Conservation (phyloP, 352 stramenopile species). For the Phytophthora chlamydospora region DNA sequence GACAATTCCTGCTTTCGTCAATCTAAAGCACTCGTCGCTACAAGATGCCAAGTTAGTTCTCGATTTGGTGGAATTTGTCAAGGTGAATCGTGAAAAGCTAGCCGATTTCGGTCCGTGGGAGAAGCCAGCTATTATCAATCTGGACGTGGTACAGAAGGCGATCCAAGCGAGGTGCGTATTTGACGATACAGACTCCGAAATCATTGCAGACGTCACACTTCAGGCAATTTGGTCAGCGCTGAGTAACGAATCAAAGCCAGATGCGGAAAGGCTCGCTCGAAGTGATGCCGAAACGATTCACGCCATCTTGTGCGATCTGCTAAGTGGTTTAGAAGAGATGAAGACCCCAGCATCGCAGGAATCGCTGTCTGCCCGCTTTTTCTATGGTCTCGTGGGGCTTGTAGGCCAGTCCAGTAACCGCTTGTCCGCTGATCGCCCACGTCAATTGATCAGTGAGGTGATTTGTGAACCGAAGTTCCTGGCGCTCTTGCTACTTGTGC, state of each 20-base stretch:
- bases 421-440: slow-evolving; percentile 9
- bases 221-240: slow-evolving; percentile 34
- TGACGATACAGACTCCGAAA: slow-evolving; percentile 20
- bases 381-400: slow-evolving; percentile 27
- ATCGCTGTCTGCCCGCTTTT: slow-evolving; percentile 24
- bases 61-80: slow-evolving; percentile 38
- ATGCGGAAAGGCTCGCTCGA: slow-evolving; percentile 3
- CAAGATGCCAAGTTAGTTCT: slow-evolving; percentile 32
- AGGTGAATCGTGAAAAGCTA: slow-evolving; percentile 19
- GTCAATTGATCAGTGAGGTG: slow-evolving; percentile 27
- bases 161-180: slow-evolving; percentile 31
- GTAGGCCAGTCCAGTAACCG: slow-evolving; percentile 9
- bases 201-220: slow-evolving; percentile 36
- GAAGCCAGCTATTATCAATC: slow-evolving; percentile 21
- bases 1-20: slow-evolving; percentile 40
- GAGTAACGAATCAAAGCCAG: neutral
- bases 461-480: slow-evolving; percentile 40
- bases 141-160: slow-evolving; percentile 36
- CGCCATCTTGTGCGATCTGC: slow-evolving; percentile 27
- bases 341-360: slow-evolving; percentile 1
- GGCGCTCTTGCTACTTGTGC: slow-evolving; percentile 27
- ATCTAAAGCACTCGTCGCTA: slow-evolving; percentile 32
- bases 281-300: slow-evolving; percentile 28
- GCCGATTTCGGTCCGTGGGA: slow-evolving; percentile 16
- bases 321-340: slow-evolving; percentile 16